Evolutionary conservation across 495 filamentous ascomycete species (phyloP), one percentile per base, ranked within the genome.

Genomic region (Aspergillus leporis): DNA sequence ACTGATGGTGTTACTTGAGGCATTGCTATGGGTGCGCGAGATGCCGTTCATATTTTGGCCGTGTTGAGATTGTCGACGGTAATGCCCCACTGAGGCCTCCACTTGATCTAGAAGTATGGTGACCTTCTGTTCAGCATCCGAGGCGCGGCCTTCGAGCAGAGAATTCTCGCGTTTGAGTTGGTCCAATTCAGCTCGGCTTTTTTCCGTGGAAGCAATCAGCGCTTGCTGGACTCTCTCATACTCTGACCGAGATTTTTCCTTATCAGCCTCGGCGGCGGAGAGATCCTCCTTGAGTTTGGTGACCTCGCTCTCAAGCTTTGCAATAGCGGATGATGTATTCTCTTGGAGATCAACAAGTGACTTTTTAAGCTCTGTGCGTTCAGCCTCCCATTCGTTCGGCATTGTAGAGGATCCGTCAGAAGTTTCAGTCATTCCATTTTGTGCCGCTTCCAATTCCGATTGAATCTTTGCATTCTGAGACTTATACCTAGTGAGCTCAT

Each of bases 61-160:
- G 51, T 81, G 79, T 49, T 87, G 83, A 5, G 85, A 88, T 67
- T 90, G 92, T 49, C 94, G 87, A 47, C 94, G 89, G 72, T 96
- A 97, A 66, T 93, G 94, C 71, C 93, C 93, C 16, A 99, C 94
- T 3, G 91, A 95, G 14, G 84, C 84, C 67, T 93, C 93, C 31
- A 99, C 91, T 66, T 97, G 93, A 69, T 98, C 92, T 25, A 99
- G 84, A 21, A 98, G 85, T 68, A 96, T 85, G 41, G 88, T 90
- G 48, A 98, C 95, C 65, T 93, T 95, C 46, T 91, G 84, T 75
- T 99, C 94, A 13, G 94, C 94, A 66, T 97, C 93, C 31, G 86
- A 77, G 10, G 93, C 93, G 38, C 93, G 87, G 25, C 79, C 80
- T 66, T 97, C 94, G 0, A 98, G 83, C 53, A 86, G 71, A 0